Evolutionary conservation across 164 flowering plant genomes (phyloP).

Genomic region (Houttuynia cordata): DNA sequence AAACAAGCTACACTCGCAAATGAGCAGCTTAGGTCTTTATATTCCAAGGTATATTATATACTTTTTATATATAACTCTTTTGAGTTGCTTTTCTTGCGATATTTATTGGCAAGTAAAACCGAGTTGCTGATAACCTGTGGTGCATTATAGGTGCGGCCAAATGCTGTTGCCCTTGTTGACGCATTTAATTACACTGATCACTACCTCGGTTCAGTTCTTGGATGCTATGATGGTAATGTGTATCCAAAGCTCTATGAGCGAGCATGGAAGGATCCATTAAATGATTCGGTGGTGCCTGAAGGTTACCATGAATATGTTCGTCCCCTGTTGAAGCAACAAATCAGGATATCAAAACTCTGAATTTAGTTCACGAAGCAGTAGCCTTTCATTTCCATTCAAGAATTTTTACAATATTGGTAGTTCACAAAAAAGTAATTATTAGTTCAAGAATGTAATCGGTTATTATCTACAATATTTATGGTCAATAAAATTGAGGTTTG

Average conservation of each 20-base stretch:
- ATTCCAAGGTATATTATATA: slow-evolving; percentile 64
- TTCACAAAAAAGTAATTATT: no score
- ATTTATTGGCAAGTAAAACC: neutral
- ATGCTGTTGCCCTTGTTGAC: slow-evolving; percentile 88
- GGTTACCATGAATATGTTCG: slow-evolving; percentile 69
- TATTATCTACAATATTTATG: no score
- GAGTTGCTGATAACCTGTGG: neutral
- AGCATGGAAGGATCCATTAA: slow-evolving; percentile 94
- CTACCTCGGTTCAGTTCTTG: slow-evolving; percentile 78
- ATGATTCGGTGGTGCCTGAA: slow-evolving; percentile 76
- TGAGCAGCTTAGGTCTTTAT: slow-evolving; percentile 65
- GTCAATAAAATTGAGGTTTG: no score
- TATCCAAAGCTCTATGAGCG: slow-evolving; percentile 87
- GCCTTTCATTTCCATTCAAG: neutral
- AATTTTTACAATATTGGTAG: neutral
- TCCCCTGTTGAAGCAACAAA: slow-evolving; percentile 79
- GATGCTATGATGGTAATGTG: slow-evolving; percentile 93
- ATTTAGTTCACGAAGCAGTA: neutral
- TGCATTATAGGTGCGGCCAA: slow-evolving; percentile 68
- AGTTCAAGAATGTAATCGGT: no score
- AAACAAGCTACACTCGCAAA: slow-evolving; percentile 82
- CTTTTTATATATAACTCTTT: neutral
- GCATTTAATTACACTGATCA: slow-evolving; percentile 94
- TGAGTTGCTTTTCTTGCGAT: neutral
- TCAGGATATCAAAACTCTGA: slow-evolving; percentile 56